Evolutionary conservation across 768 basidiomycete species (phyloP), one percentile per base, ranked within the genome.

Genomic region (Lactifluus rugatus): DNA sequence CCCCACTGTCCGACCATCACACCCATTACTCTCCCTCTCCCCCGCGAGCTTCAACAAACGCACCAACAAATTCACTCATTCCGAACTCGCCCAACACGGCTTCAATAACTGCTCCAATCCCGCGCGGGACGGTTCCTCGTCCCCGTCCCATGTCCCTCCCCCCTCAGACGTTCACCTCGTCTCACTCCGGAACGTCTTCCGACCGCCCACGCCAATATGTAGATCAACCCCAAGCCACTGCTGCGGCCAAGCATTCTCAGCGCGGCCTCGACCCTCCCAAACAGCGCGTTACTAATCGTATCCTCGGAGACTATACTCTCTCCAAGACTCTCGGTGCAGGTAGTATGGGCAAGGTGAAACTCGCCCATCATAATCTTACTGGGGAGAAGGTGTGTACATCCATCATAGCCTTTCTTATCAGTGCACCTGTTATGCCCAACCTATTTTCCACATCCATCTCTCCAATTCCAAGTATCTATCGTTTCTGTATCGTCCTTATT

Each of bases 321-420:
- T 89, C 89, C 68, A 98, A 97, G 80, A 96, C 95, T 5, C 79
- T 99, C 42, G 95, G 95, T 25, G 95, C 94, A 21, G 95, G 95
- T 37, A 93, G 89, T 70, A 99, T 99, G 95, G 95, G 95, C 64
- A 97, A 97, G 72, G 95, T 99, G 67, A 99, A 97, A 76, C 81
- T 98, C 11, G 95, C 92, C 2, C 86, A 86, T 19, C 91, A 94
- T 71, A 88, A 87, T 60, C 68, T 84, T 62, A 89, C 91, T 1
- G 89, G 88, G 26, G 94, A 97, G 73, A 95, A 94, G 84, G 95
- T 94, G 66, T 64, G 83, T 75, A 1, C 23, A 21, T 19, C 21
- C 26, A n/a, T 19, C 14, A 16, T 44, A 2, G 11, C 62, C 94
- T 44, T 93, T 60, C 93, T 93, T 26, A 87, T 97, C 74, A 2